These are phyloP conservation scores for Metschnikowia noctiluminum DNA, from an alignment of 805 yeast genomes.

Conservation along the genomic window DNA sequence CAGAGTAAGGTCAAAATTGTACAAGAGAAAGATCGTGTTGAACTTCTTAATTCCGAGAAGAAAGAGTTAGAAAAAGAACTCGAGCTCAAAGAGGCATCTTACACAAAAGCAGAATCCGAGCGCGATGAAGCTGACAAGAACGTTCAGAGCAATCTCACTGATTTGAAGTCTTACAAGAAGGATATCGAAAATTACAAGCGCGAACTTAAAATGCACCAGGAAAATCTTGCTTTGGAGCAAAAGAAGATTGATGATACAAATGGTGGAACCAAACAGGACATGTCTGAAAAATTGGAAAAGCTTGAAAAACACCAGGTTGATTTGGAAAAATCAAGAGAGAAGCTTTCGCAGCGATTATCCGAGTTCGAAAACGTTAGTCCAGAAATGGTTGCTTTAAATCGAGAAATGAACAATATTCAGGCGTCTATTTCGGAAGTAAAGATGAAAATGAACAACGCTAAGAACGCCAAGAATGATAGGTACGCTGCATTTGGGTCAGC, in stretches of 20 bases:
- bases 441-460: conserved; percentile 9
- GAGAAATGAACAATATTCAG: conserved; percentile 11
- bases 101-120: conserved; percentile 5
- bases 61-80: not conserved
- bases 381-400: conserved; percentile 9
- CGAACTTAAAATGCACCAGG: conserved; percentile 14
- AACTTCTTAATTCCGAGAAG: not conserved
- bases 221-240: conserved; percentile 32
- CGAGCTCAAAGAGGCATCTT: not conserved
- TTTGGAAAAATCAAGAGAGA: conserved; percentile 11
- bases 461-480: conserved; percentile 25
- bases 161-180: conserved; percentile 15
- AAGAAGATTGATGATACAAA: conserved; percentile 36
- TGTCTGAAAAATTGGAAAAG: conserved; percentile 21
- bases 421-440: conserved; percentile 2
- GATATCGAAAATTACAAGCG: conserved; percentile 20
- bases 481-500: conserved; percentile 50
- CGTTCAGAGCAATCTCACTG: conserved; percentile 10
- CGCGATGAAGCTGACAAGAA: conserved; percentile 9
- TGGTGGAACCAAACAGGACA: conserved; percentile 42
- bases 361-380: conserved; percentile 6
- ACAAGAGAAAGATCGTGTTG: not conserved
- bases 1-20: conserved; percentile 2
- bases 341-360: conserved; percentile 7
- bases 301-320: conserved; percentile 14